A percentile compares a stretch with the other conserved stretches of the same genome.
phyloP scores from a whole-genome alignment of 192 early-diverging fungal species.

The Gryganskiella cystojenkinii region DNA sequence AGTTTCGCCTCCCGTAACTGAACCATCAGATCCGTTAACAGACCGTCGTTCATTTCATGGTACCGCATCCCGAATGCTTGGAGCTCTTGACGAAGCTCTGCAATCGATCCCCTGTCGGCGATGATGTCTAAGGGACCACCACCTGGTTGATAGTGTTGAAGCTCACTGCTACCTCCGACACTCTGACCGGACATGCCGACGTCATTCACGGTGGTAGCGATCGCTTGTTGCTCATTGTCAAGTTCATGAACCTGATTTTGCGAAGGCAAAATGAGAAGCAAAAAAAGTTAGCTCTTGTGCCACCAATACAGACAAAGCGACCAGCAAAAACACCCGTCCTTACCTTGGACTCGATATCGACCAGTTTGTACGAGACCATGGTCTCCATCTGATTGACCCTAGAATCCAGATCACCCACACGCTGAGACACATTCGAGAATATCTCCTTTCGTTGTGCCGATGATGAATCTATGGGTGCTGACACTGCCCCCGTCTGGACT shows the following conservation, averaged over 20 bases:
- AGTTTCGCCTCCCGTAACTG: conserved; percentile 27
- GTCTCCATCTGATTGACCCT: conserved; percentile 32
- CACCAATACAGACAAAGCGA: background rate
- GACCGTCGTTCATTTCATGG: conserved; percentile 35
- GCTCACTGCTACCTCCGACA: background rate
- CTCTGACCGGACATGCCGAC: background rate
- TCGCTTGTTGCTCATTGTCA: background rate
- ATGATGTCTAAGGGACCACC: too few species aligned
- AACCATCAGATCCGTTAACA: conserved; percentile 28
- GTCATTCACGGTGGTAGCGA: background rate
- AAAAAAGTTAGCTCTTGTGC: background rate
- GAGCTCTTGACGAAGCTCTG: conserved; percentile 28
- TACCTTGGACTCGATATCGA: conserved; percentile 43
- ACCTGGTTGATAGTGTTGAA: background rate
- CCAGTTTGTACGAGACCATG: conserved; percentile 26
- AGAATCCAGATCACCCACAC: conserved; percentile 21
- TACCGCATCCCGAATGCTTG: conserved; percentile 29
- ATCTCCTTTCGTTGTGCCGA: conserved; percentile 15
- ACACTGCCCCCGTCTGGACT: conserved; percentile 1
- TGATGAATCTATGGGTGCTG: background rate
- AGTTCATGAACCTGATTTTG: conserved; percentile 24
- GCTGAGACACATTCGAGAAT: conserved; percentile 23
- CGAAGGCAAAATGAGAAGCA: background rate
- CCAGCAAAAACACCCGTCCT: background rate
- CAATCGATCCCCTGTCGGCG: conserved; percentile 3